Base-by-base conservation (phyloP, 176 grass and related monocot genomes). In the Raddia guianensis region DNA sequence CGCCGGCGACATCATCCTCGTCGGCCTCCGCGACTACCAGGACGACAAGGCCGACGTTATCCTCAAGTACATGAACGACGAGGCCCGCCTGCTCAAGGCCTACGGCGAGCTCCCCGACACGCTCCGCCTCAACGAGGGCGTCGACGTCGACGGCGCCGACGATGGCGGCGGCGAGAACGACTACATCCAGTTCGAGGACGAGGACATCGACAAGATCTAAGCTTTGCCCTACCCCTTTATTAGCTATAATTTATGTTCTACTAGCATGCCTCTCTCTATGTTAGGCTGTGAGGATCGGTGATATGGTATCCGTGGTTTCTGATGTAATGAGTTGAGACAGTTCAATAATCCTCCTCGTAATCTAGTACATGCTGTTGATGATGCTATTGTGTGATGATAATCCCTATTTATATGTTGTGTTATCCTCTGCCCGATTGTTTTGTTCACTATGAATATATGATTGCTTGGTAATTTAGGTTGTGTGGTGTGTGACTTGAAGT, bases 1-100 rank as follows among this genome's bases (percentile, higher is more conserved):
- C 9, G 85, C 89, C 14, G 89, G 89, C 27, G 89, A 40, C 37
- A 40, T 94, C 77, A 77, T 94, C 61, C 92, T 94, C 62, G 89
- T 94, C 54, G 92, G 89, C 40, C 92, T 94, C 59, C 92, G 92
- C 64, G 92, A 94, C 76, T 94, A 91, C 77, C 92, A 94, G 92
- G 92, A 94, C 78, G 92, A 91, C 92, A 94, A 94, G 86, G 92
- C 92, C 11, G 89, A 94, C 84, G 92, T 94, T 54, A 94, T 94
- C 83, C 92, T 94, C 76, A 94, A 94, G 86, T 94, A 94, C 92
- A 94, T 94, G 92, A 90, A 90, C 80, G 92, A 94, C 63, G 89
- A 94, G 86, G 86, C 92, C 0, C 53, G 89, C 47, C 89, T 94
- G 13, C 89, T 94, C 72, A 94, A 94, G 80, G 92, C 89, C 45